A percentile compares a stretch with the other conserved stretches of the same genome.
Conservation (phyloP, 1,139 yeast genomes). For the Saccharomyces hybrid region DNA sequence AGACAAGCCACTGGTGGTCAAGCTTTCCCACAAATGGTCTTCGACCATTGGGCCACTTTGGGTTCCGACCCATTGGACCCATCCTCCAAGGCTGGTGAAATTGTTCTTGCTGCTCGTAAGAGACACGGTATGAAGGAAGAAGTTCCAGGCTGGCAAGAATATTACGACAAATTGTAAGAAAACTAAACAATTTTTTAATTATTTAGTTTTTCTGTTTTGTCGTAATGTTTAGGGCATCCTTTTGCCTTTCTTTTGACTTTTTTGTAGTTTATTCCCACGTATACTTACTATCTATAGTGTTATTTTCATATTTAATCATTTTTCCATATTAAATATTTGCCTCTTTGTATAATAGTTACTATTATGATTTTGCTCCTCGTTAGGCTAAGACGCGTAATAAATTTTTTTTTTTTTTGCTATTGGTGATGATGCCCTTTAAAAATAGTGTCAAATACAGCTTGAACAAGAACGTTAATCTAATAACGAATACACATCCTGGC, state of each 20-base stretch:
- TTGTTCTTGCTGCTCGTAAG: conserved; percentile 85
- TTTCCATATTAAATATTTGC: not conserved
- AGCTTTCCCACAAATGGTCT: conserved; percentile 99
- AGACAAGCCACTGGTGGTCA: conserved; percentile 99
- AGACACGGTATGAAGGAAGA: conserved; percentile 95
- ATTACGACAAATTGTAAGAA: conserved; percentile 93
- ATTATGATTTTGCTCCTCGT: not conserved
- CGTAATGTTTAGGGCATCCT: conserved; percentile 3
- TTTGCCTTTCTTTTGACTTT: conserved; percentile 3
- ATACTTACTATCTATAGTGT: conserved; percentile 1
- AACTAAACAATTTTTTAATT: conserved; percentile 3
- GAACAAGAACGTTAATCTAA: not conserved
- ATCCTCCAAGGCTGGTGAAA: conserved; percentile 87
- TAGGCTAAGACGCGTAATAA: not conserved
- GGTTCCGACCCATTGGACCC: conserved; percentile 90
- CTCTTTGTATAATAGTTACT: not conserved
- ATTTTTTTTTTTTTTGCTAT: not conserved
- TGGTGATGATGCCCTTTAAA: not conserved
- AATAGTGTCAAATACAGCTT: not conserved
- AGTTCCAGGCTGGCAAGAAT: conserved; percentile 99
- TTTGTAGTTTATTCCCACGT: conserved; percentile 3
- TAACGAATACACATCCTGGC: not conserved
- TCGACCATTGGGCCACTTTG: conserved; percentile 95
- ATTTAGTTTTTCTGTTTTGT: conserved; percentile 2
- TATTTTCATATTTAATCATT: not conserved